Conservation (phyloP, 2,329 filamentous ascomycete species). For the Penicillium brasilianum region DNA sequence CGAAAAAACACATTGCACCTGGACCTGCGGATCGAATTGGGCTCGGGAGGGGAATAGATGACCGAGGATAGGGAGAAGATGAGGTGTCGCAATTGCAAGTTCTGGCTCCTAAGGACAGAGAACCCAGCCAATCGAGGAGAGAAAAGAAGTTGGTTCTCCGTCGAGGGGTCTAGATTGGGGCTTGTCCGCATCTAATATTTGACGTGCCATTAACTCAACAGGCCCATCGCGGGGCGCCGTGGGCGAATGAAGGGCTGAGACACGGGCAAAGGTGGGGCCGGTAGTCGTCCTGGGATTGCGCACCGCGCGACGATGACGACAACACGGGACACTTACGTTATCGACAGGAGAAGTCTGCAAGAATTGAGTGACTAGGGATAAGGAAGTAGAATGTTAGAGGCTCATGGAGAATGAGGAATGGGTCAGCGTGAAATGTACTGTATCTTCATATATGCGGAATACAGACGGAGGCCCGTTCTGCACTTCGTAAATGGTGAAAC, state of each 20-base stretch:
- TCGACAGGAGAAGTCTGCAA: neutral
- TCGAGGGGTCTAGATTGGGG: conserved; percentile 9
- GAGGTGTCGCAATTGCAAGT: neutral
- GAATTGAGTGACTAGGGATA: neutral
- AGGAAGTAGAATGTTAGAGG: neutral
- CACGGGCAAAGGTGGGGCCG: conserved; percentile 11
- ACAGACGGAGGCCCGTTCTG: neutral
- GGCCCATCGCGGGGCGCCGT: neutral
- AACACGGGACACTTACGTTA: neutral
- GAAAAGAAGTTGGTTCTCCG: neutral
- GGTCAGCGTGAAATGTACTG: neutral
- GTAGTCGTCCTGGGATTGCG: conserved; percentile 8
- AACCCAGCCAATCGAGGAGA: neutral
- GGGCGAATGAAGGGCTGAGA: conserved; percentile 19
- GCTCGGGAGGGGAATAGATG: neutral
- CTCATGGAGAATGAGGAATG: neutral
- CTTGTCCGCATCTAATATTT: conserved; percentile 7
- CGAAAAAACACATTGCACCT: conserved; percentile 4
- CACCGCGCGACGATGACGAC: conserved; percentile 18
- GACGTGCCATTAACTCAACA: neutral
- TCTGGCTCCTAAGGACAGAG: neutral
- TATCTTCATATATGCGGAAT: neutral
- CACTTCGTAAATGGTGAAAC: neutral
- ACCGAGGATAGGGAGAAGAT: neutral
- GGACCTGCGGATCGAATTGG: neutral